Conservation (phyloP, 345 rosid species). For the Salix udensis region DNA sequence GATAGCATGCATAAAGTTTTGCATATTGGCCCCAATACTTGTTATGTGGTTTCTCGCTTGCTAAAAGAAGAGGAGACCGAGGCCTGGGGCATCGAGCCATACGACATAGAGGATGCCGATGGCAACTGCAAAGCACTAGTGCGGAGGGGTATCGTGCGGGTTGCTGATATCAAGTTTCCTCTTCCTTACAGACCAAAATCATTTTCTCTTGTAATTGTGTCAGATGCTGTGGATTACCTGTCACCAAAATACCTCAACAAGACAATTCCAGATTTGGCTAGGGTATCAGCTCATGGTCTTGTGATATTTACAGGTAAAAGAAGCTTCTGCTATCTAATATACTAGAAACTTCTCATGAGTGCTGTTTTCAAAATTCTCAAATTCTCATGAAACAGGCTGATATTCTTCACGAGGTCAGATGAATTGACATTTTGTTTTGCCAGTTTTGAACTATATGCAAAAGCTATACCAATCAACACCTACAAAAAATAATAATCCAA, state of each 20-base stretch:
- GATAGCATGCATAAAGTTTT: conserved; percentile 84
- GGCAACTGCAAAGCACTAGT: conserved; percentile 66
- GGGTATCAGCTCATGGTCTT: conserved; percentile 76
- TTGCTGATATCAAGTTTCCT: conserved; percentile 88
- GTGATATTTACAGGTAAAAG: conserved; percentile 53
- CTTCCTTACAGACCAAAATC: conserved; percentile 87
- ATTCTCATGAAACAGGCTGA: not conserved
- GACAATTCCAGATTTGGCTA: conserved; percentile 83
- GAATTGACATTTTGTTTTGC: not conserved
- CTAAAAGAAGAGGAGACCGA: conserved; percentile 82
- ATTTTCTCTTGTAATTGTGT: conserved; percentile 80
- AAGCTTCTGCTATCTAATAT: not conserved
- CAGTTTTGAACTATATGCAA: not conserved
- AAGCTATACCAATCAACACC: not conserved
- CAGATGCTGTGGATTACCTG: conserved; percentile 87
- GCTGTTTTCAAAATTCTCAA: not conserved
- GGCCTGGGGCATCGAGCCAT: conserved; percentile 96
- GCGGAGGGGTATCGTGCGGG: conserved; percentile 73
- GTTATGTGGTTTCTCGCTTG: conserved; percentile 75
- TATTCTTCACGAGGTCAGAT: not conserved
- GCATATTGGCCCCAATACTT: conserved; percentile 94
- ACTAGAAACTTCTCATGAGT: conserved; percentile 1
- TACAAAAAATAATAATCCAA: too few relatives aligned
- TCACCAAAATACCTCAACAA: conserved; percentile 89
- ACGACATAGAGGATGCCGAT: conserved; percentile 89